Percentiles rank a stretch among this genome's conserved stretches.
These are phyloP conservation scores for Pyrrhoderma noxium DNA, from an alignment of 1,284 basidiomycete species.

Conservation along the genomic window DNA sequence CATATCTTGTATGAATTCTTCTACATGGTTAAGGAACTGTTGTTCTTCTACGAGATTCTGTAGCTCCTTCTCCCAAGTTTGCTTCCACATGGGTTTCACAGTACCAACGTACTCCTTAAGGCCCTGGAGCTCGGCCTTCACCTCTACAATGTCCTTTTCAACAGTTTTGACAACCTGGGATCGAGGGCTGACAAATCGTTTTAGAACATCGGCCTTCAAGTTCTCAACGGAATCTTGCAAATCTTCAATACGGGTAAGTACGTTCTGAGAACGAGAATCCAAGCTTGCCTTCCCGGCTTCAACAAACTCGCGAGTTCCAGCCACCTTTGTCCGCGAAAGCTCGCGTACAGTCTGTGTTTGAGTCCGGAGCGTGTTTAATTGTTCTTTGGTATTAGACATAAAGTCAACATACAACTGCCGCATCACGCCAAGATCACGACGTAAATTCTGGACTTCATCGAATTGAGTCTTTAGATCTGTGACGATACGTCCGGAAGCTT, in stretches of 20 bases:
- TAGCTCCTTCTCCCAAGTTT: constrained; percentile 96
- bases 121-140: constrained; percentile 66
- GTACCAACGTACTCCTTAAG: constrained; percentile 83
- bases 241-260: constrained; percentile 90
- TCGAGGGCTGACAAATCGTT: constrained; percentile 83
- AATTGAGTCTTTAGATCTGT: constrained; percentile 85
- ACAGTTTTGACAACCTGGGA: constrained; percentile 66
- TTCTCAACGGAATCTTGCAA: constrained; percentile 89
- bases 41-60: constrained; percentile 98
- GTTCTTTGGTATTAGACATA: constrained; percentile 83
- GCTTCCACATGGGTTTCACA: constrained; percentile 96
- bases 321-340: constrained; percentile 75
- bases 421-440: constrained; percentile 89
- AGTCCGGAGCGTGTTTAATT: constrained; percentile 66
- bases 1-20: constrained; percentile 83
- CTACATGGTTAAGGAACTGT: constrained; percentile 87
- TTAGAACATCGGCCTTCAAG: constrained; percentile 87
- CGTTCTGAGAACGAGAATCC: constrained; percentile 82
- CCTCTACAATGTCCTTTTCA: constrained; percentile 67
- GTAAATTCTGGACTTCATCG: constrained; percentile 88
- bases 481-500: constrained; percentile 67
- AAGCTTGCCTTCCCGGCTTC: constrained; percentile 88
- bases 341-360: constrained; percentile 86
- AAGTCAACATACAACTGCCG: constrained; percentile 93
- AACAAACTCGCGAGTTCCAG: constrained; percentile 83